phyloP scores from a whole-genome alignment of 352 stramenopile species.

The Phytopythium ostracodes region DNA sequence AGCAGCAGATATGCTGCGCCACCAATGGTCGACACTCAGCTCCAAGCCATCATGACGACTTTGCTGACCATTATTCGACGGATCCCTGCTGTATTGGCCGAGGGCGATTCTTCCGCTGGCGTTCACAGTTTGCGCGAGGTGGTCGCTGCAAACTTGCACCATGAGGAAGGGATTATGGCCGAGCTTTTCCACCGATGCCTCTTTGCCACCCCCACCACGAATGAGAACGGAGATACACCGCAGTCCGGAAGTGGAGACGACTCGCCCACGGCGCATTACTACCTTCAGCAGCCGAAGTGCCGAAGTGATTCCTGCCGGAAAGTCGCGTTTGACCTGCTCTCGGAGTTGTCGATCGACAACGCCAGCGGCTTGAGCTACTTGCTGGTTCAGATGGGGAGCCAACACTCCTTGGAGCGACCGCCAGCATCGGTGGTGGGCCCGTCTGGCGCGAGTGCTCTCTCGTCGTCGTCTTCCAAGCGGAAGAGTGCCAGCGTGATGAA shows the following conservation, averaged over 20 bases:
- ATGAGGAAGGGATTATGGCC: constrained; percentile 57
- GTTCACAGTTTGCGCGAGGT: constrained; percentile 51
- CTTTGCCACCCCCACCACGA: constrained; percentile 47
- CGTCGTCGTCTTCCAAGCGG: constrained; percentile 35
- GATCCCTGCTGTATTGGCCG: constrained; percentile 49
- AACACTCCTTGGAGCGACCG: constrained; percentile 67
- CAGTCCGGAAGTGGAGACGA: constrained; percentile 12
- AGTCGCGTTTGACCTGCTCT: constrained; percentile 76
- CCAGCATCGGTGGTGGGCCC: constrained; percentile 19
- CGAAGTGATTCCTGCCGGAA: constrained; percentile 68
- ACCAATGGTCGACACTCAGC: constrained; percentile 27
- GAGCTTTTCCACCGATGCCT: constrained; percentile 70
- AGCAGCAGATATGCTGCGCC: constrained; percentile 12
- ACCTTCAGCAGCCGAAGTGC: constrained; percentile 78
- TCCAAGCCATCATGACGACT: constrained; percentile 55
- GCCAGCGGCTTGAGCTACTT: constrained; percentile 55
- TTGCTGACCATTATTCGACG: constrained; percentile 54
- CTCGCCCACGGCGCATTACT: constrained; percentile 57
- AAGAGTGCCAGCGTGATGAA: constrained; percentile 43
- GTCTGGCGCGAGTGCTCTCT: constrained; percentile 8
- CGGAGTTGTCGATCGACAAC: constrained; percentile 65
- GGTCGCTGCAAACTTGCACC: constrained; percentile 37
- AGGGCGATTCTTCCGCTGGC: constrained; percentile 33
- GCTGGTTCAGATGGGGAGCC: constrained; percentile 60
- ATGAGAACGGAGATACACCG: constrained; percentile 15